Evolutionary conservation across 2,329 filamentous ascomycete species (phyloP), one percentile per base, ranked within the genome.

Genomic region (Talaromyces albobiverticillius): DNA sequence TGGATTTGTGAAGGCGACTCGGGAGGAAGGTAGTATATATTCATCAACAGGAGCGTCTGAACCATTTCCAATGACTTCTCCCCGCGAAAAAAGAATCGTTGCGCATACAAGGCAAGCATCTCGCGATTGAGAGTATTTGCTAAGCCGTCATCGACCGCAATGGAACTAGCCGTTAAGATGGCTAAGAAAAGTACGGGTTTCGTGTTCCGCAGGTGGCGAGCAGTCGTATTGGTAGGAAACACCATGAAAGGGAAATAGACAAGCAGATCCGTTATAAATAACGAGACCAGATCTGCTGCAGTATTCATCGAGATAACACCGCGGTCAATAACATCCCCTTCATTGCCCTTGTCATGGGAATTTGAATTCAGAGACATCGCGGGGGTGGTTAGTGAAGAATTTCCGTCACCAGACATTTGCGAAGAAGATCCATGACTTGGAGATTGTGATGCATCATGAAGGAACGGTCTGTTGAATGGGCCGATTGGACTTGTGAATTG

Each of bases 161-260:
- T 82, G 4, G 84, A 80, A 4, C 86, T 81, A 8, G 82, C 84
- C 0, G 86, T 82, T 70, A 91, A 82, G 62, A 90, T 76, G 26
- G 87, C 79, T n/a, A 89, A 76, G 63, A 90, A 90, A 8, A 91
- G 75, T 2, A 82, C 77, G 1, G 88, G 88, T 64, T 82, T 85
- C 34, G 63, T 61, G 18, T 60, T 60, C 50, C 68, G 66, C 48
- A 71, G 49, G 18, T 66, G 66, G 10, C 60, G 57, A 14, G 67
- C 66, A 0, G 67, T 67, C 31, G 66, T 68, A 36, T 57, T 60
- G 7, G 58, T 22, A 2, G 67, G 63, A 32, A 70, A 54, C 6
- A 68, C 55, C 5, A 71, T 59, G 42, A 70, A 58, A 4, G 67
- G 67, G 32, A 67, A 67, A 46, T 67, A 67, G 3, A 48, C 55